Base-by-base conservation (phyloP, 805 yeast species). In the Barnettozyma populi region DNA sequence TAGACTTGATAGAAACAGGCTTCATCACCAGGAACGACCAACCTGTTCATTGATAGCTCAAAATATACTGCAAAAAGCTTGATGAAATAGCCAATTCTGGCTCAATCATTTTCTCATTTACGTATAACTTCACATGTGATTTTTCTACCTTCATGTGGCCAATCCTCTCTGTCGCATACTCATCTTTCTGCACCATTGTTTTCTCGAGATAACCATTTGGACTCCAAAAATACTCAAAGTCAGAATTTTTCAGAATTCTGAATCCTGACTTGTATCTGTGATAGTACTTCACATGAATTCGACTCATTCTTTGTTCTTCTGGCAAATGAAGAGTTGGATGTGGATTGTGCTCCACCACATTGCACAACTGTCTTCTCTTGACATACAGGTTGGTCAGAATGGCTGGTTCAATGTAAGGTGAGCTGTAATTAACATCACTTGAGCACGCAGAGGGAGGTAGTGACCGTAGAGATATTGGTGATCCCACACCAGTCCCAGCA, bases 1-100 rank as follows among this genome's bases (percentile, higher is more conserved):
- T 71, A 5, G 56, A 44, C 0, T 45, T 72, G 25, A 46, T 76
- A 8, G 59, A 67, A 27, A 45, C 48, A 3, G 80, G 79, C 0
- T 57, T 72, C 43, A 57, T 43, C 16, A 43, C 46, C 18, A 47
- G 37, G 38, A 43, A 39, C 25, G 49, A 46, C 24, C 39, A 43
- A 21, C 8, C 16, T 16, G 7, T 31, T 40, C 36, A 41, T 29
- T 21, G 31, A 39, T 41, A 35, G 11, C 37, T 43, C 13, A 35
- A 7, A 18, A 43, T 42, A 47, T 47, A 52, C 7, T 54, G 54
- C 18, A 56, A 7, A 32, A 57, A 53, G 4, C 52, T 41, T 1
- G 57, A 50, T 2, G 49, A 14, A 7, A 57, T 14, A 6, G 46
- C 57, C 20, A 52, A 39, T 4, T 51, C 36, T 2, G 29, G 39